Percentiles rank a stretch among this genome's conserved stretches.
Conservation (phyloP, 164 flowering plant genomes). For the Liquidambar formosana region DNA sequence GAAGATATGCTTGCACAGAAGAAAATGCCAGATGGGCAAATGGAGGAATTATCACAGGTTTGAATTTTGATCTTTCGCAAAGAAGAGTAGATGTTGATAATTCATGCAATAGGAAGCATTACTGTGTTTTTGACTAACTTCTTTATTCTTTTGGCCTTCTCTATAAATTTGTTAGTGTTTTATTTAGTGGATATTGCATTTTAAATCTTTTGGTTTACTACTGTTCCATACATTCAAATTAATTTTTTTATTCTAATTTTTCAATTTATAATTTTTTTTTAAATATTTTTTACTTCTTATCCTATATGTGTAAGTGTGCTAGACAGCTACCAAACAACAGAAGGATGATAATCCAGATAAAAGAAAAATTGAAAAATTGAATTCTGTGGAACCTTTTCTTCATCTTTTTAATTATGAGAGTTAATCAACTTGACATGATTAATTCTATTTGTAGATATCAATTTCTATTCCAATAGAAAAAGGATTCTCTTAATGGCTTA, state of each 20-base stretch:
- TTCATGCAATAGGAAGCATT: background rate
- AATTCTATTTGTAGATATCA: too few relatives aligned
- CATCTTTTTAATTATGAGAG: too few relatives aligned
- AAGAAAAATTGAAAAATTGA: background rate
- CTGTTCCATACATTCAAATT: too few relatives aligned
- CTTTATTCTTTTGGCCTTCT: too few relatives aligned
- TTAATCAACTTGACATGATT: too few relatives aligned
- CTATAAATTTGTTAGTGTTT: background rate
- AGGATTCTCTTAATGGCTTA: too few relatives aligned
- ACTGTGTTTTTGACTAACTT: too few relatives aligned
- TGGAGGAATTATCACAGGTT: conserved; percentile 95
- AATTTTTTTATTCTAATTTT: too few relatives aligned
- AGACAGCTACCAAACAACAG: background rate
- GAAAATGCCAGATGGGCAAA: conserved; percentile 87
- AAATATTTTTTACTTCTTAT: background rate
- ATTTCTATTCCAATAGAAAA: too few relatives aligned
- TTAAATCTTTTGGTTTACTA: background rate
- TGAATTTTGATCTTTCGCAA: conserved; percentile 4
- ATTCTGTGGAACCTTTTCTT: too few relatives aligned
- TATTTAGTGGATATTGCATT: background rate
- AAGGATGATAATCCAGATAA: background rate
- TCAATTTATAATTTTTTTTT: background rate
- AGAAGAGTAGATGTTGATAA: background rate
- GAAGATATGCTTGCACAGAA: conserved; percentile 91
- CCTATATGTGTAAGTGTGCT: background rate